A percentile compares a stretch with the other conserved stretches of the same genome.
Conservation (phyloP, 495 filamentous ascomycete genomes). For the Elasticomyces elasticus region DNA sequence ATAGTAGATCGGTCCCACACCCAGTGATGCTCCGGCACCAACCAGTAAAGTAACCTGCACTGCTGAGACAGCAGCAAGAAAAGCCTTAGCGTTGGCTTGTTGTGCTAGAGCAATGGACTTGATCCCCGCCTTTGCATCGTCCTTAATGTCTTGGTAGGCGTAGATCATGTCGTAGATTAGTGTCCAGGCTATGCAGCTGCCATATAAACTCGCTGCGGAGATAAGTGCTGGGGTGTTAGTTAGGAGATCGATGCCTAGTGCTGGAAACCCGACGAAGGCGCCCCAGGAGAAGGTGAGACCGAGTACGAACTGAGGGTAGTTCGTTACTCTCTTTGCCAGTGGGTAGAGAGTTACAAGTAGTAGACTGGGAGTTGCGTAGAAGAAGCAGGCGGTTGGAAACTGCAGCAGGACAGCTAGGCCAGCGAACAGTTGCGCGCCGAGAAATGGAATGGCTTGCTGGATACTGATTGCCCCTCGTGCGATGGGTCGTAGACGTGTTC, state of each 20-base stretch:
- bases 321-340: slow-evolving; percentile 82
- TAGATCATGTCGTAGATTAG: slow-evolving; percentile 98
- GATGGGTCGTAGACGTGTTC: slow-evolving; percentile 81
- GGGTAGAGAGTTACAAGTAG: slow-evolving; percentile 76
- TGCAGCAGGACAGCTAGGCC: slow-evolving; percentile 76
- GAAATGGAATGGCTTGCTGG: slow-evolving; percentile 65
- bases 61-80: slow-evolving; percentile 65
- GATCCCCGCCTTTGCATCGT: slow-evolving; percentile 85
- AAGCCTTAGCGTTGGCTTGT: slow-evolving; percentile 74
- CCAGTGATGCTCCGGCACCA: slow-evolving; percentile 60
- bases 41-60: slow-evolving; percentile 71
- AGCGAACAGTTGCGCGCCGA: slow-evolving; percentile 66
- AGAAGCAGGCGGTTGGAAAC: slow-evolving; percentile 75
- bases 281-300: slow-evolving; percentile 96
- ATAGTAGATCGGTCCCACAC: slow-evolving; percentile 78
- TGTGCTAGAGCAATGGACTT: slow-evolving; percentile 91
- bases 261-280: slow-evolving; percentile 92
- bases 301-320: slow-evolving; percentile 89
- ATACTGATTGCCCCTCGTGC: slow-evolving; percentile 76
- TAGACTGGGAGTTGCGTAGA: slow-evolving; percentile 78
- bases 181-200: slow-evolving; percentile 86
- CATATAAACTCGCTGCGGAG: slow-evolving; percentile 65
- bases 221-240: slow-evolving; percentile 51
- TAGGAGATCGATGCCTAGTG: slow-evolving; percentile 73
- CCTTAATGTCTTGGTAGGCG: slow-evolving; percentile 95